Percentiles rank a stretch among this genome's conserved stretches.
These are phyloP conservation scores for Sporothrix dimorphospora DNA, from an alignment of 2,329 filamentous ascomycete genomes.

Conservation along the genomic window DNA sequence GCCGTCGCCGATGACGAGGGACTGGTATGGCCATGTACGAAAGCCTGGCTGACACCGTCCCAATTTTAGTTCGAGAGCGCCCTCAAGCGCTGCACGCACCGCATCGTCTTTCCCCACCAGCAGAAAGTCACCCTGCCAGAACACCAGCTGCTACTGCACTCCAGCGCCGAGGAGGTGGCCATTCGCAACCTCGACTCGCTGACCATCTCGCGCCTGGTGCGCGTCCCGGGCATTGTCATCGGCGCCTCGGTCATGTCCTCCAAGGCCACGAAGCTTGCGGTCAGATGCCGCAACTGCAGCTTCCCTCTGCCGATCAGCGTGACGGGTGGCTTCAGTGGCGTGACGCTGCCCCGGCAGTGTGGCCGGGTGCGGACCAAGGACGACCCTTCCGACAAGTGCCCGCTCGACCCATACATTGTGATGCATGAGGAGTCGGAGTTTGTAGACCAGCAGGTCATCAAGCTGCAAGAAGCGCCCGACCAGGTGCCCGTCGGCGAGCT, in stretches of 20 bases:
- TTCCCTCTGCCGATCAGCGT: constrained; percentile 72
- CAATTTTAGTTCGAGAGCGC: constrained; percentile 79
- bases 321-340: constrained; percentile 82
- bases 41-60: not conserved
- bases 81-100: constrained; percentile 86
- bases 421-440: constrained; percentile 92
- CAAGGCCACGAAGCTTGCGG: constrained; percentile 83
- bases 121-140: constrained; percentile 72
- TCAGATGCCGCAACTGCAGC: constrained; percentile 87
- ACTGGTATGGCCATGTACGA: not conserved
- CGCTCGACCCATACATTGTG: constrained; percentile 93
- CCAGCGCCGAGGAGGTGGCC: constrained; percentile 84
- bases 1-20: constrained; percentile 38
- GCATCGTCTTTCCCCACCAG: constrained; percentile 84
- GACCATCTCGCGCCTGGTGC: constrained; percentile 90
- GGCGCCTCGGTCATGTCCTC: constrained; percentile 95
- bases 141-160: constrained; percentile 94
- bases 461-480: constrained; percentile 95
- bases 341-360: constrained; percentile 82
- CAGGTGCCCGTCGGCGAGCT: constrained; percentile 97
- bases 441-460: constrained; percentile 97
- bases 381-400: constrained; percentile 73
- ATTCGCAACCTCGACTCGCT: constrained; percentile 93
- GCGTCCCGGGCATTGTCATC: constrained; percentile 96
- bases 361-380: constrained; percentile 66